Evolutionary conservation across 1,284 basidiomycete species (phyloP).

Genomic region (Ustilago tritici): DNA sequence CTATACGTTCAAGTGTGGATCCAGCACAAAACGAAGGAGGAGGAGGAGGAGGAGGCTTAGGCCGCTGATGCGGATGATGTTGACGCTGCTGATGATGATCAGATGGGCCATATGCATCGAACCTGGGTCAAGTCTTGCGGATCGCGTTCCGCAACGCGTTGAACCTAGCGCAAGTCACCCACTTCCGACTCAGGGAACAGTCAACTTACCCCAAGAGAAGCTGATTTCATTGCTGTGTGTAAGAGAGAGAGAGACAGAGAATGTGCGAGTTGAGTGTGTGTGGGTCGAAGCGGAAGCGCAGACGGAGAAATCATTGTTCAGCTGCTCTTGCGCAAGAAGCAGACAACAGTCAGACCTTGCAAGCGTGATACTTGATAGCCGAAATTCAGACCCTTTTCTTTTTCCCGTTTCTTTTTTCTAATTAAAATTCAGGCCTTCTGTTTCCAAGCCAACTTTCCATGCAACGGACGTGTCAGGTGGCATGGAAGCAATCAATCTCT

Average conservation of each 20-base stretch:
- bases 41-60: background rate
- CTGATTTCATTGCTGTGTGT: background rate
- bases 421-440: no score
- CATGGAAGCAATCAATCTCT: no score
- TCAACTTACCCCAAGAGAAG: background rate
- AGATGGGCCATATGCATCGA: slow-evolving; percentile 11
- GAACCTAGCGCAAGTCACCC: background rate
- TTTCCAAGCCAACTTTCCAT: background rate
- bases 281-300: background rate
- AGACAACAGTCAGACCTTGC: slow-evolving; percentile 1
- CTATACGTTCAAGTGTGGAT: slow-evolving; percentile 13
- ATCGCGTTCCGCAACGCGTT: slow-evolving; percentile 10
- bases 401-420: background rate
- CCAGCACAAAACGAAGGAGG: slow-evolving; percentile 8
- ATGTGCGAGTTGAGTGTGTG: no score
- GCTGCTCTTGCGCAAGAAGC: background rate
- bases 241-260: no score
- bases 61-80: background rate
- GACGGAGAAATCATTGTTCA: background rate
- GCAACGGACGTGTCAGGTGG: background rate
- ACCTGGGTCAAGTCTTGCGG: slow-evolving; percentile 19
- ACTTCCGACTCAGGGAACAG: no score
- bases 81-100: background rate
- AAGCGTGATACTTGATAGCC: slow-evolving; percentile 2
- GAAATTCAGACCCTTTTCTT: background rate